Percentiles rank a stretch among this genome's conserved stretches.
Evolutionary conservation across 441 rosid species (phyloP).

Genomic region (Bocquillonia castaneifolia): DNA sequence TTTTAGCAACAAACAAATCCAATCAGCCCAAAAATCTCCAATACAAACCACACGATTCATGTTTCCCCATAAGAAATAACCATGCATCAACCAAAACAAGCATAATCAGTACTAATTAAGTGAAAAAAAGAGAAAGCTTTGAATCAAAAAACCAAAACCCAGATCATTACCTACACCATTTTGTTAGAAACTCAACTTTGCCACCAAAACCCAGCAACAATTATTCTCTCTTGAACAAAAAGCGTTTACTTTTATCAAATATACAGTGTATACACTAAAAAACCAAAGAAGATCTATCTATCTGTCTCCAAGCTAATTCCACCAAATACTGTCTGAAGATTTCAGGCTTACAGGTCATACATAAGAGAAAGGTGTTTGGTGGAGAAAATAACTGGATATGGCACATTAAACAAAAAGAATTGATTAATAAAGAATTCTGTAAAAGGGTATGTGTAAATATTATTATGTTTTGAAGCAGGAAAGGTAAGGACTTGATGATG

Average conservation of each 20-base stretch:
- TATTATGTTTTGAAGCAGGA: background rate
- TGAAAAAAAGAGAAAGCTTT: slow-evolving; percentile 9
- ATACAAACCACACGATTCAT: background rate
- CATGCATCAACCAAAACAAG: background rate
- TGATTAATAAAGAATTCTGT: background rate
- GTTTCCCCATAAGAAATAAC: background rate
- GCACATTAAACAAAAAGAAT: background rate
- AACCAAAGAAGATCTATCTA: background rate
- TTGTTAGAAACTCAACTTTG: slow-evolving; percentile 29
- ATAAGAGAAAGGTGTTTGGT: slow-evolving; percentile 5
- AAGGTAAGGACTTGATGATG: background rate
- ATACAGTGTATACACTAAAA: background rate
- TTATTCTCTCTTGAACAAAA: slow-evolving; percentile 6
- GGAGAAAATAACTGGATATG: slow-evolving; percentile 6
- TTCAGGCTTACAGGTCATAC: background rate
- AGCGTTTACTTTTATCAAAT: slow-evolving; percentile 7
- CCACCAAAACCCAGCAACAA: slow-evolving; percentile 15
- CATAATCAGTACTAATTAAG: background rate
- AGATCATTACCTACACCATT: slow-evolving; percentile 31
- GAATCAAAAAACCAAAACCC: slow-evolving; percentile 26
- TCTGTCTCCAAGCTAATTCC: background rate
- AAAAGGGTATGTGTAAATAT: no score
- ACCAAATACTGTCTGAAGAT: background rate
- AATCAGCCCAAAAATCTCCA: slow-evolving; percentile 10
- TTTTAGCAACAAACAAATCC: background rate